Evolutionary conservation across 192 early-diverging fungal genomes (phyloP).

Genomic region (Podila clonocystis): DNA sequence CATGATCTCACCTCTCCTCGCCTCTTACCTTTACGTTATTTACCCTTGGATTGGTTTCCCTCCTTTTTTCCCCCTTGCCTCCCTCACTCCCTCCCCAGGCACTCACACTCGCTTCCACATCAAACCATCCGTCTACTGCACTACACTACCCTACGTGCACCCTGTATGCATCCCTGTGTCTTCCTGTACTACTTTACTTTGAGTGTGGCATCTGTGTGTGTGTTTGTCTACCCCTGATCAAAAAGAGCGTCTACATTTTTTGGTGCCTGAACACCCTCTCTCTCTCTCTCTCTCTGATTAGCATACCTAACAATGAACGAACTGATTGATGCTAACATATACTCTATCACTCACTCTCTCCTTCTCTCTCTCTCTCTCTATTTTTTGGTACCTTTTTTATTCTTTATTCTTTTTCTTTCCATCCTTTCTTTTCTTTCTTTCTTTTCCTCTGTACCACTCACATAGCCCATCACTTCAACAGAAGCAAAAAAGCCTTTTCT

Average conservation of each 20-base stretch:
- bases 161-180: too few species aligned
- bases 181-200: too few species aligned
- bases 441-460: conserved; percentile 2
- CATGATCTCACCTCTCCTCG: background rate
- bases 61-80: background rate
- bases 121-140: background rate
- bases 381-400: background rate
- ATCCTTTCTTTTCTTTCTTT: background rate
- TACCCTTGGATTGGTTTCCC: background rate
- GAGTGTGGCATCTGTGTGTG: too few species aligned
- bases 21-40: background rate
- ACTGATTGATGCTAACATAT: too few species aligned
- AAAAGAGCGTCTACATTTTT: too few species aligned
- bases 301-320: too few species aligned
- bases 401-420: background rate
- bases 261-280: too few species aligned
- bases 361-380: too few species aligned
- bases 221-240: too few species aligned
- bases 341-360: too few species aligned
- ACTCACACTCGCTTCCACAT: background rate
- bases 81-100: conserved; percentile 1
- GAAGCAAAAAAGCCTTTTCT: background rate
- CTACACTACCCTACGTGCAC: too few species aligned
- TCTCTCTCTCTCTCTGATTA: too few species aligned
- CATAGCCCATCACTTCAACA: background rate